Conservation (phyloP, 257 asterid species). For the Apocynum venetum region DNA sequence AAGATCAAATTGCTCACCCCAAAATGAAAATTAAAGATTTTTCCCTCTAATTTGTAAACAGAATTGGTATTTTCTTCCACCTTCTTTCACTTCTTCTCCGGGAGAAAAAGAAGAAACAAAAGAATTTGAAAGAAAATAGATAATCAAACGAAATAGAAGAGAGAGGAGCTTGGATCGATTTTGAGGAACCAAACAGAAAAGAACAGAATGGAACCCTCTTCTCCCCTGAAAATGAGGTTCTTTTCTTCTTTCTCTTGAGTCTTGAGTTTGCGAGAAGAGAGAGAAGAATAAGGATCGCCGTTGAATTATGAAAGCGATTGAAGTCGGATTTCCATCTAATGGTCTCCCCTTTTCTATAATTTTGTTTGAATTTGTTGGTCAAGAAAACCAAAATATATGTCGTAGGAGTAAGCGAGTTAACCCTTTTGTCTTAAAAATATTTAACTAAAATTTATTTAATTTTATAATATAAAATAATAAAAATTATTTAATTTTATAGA, state of each 20-base stretch:
- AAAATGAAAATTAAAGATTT: conserved; percentile 4
- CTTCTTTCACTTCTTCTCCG: conserved; percentile 30
- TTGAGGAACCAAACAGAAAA: conserved; percentile 21
- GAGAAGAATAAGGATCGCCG: conserved; percentile 41
- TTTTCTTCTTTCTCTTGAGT: conserved; percentile 16
- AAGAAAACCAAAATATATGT: neutral
- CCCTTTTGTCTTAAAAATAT: too few species aligned
- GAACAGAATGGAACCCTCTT: neutral
- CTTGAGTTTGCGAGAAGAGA: conserved; percentile 26
- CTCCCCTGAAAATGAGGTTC: conserved; percentile 22
- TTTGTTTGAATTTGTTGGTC: conserved; percentile 11
- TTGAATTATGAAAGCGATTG: conserved; percentile 27
- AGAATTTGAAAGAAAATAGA: conserved; percentile 32
- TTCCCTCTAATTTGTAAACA: neutral
- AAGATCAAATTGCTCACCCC: conserved; percentile 4
- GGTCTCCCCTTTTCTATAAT: conserved; percentile 17
- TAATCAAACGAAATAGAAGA: neutral
- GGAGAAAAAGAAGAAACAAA: conserved; percentile 26
- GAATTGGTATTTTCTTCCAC: conserved; percentile 20
- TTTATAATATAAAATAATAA: too few species aligned
- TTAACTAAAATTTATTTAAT: too few species aligned
- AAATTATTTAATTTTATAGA: too few species aligned
- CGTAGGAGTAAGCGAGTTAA: too few species aligned
- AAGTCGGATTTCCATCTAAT: conserved; percentile 35
- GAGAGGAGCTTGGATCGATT: conserved; percentile 19